Evolutionary conservation across 768 basidiomycete species (phyloP), one percentile per base, ranked within the genome.

Genomic region (Lentinula guzmanii): DNA sequence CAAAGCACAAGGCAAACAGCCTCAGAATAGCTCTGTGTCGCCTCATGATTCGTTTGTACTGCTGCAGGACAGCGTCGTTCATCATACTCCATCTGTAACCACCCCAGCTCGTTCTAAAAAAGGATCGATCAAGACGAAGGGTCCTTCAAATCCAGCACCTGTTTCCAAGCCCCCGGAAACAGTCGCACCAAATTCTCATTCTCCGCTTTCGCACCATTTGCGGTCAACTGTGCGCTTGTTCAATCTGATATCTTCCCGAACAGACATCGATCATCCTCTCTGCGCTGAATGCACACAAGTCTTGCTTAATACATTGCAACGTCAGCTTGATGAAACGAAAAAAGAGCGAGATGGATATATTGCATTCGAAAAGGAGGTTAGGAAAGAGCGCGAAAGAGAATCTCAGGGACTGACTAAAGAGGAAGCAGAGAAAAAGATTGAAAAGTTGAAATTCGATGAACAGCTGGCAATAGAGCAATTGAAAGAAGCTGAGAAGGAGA

Each of bases 211-310:
- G 43, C 86, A 89, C 72, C 89, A 90, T 68, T 76, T 93, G 62
- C 86, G 86, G 61, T 90, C 90, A 39, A 86, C 89, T 52, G 80
- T 82, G 63, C 85, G 85, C 18, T 78, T 94, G 42, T 88, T 91
- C 70, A 90, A 89, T 70, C 71, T 92, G 34, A 78, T 93, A 48
- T 90, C 91, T 11, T 83, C 86, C 60, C 80, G 86, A 46, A 86
- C 89, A 57, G 89, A 90, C 35, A 84, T 95, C 48, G 93, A 95
- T 70, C 95, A 98, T 70, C 97, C 97, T 5, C 80, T 99, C 7
- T 99, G 97, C 72, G 86, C 90, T 0, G 96, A 98, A 68, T 99
- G 97, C 73, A 93, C 95, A 3, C 87, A 91, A 67, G 82, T 89
- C 52, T 75, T 98, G 37, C 82, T 95, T 34, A 78, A 78, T 1